Conservation (phyloP, 352 stramenopile species). For the Phytophthora pistaciae region DNA sequence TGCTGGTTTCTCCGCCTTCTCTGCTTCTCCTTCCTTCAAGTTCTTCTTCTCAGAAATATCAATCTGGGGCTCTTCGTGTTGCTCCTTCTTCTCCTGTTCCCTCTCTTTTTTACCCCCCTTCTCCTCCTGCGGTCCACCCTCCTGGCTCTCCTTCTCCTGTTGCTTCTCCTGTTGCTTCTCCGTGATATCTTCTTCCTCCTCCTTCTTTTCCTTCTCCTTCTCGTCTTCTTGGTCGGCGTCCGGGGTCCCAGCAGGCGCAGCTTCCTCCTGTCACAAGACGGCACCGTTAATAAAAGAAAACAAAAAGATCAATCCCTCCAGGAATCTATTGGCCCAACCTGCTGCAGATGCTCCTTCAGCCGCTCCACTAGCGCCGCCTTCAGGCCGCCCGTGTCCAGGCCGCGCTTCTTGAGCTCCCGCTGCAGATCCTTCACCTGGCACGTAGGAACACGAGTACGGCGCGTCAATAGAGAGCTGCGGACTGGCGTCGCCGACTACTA, state of each 20-base stretch:
- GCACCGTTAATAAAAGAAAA: neutral
- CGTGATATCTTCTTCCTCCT: neutral
- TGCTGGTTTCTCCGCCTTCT: conserved; percentile 2
- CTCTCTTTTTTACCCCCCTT: neutral
- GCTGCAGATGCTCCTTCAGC: conserved; percentile 43
- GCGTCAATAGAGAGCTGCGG: neutral
- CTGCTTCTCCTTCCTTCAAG: neutral
- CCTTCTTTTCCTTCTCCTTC: neutral
- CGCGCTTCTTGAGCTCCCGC: conserved; percentile 47
- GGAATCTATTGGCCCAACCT: conserved; percentile 7
- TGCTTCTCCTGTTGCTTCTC: neutral
- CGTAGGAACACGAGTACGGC: neutral
- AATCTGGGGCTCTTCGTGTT: neutral
- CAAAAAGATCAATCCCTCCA: neutral
- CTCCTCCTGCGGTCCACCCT: neutral
- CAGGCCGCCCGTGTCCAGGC: conserved; percentile 46
- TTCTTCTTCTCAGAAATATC: neutral
- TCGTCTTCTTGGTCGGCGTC: conserved; percentile 2
- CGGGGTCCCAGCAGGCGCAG: neutral
- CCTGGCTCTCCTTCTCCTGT: conserved; percentile 1
- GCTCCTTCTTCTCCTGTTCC: neutral
- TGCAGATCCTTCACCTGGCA: conserved; percentile 67
- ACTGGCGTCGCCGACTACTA: too few species aligned
- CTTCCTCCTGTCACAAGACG: neutral
- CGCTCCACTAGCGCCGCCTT: conserved; percentile 56